Conservation (phyloP, 2,329 filamentous ascomycete genomes). For the Pseudogymnoascus sp. region DNA sequence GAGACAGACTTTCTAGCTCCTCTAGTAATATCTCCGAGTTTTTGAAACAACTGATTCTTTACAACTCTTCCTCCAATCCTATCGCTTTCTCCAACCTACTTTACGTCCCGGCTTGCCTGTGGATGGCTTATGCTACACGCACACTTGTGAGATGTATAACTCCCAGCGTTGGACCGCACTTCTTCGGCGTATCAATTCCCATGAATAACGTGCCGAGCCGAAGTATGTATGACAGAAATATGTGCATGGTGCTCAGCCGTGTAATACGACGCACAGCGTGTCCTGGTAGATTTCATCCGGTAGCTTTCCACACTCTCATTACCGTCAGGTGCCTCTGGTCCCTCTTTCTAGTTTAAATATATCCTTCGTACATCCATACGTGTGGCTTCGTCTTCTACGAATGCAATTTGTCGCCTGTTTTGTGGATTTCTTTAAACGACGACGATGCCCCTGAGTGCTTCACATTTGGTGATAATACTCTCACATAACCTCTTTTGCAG, state of each 20-base stretch:
- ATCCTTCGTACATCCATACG: not conserved
- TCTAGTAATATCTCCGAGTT: not conserved
- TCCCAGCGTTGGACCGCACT: not conserved
- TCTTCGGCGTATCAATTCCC: not conserved
- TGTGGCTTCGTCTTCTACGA: not conserved
- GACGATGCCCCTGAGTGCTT: not conserved
- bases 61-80: not conserved
- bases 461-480: not conserved
- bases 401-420: not conserved
- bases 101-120: not conserved
- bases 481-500: not conserved
- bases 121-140: not conserved
- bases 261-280: not conserved
- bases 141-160: not conserved
- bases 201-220: not conserved
- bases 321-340: not conserved
- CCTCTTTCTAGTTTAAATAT: not conserved
- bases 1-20: not conserved
- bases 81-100: not conserved
- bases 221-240: constrained; percentile 1
- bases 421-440: not conserved
- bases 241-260: not conserved
- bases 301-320: not conserved
- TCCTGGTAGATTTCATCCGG: not conserved
- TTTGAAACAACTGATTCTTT: not conserved